Conservation (phyloP, 1,139 yeast genomes). For the Saccharomyces hybrid region DNA sequence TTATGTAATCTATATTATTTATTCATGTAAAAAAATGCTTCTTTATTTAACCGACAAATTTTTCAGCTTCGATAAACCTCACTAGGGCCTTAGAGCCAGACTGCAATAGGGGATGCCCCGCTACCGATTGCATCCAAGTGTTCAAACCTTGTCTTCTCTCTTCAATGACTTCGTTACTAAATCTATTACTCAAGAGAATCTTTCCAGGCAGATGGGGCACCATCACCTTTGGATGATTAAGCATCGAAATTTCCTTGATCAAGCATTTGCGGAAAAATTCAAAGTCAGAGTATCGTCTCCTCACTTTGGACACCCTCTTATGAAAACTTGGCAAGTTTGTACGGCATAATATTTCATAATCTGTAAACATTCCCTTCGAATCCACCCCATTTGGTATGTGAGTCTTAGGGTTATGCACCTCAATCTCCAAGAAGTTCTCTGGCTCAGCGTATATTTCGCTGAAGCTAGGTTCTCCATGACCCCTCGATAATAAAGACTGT, state of each 20-base stretch:
- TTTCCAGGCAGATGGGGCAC: slow-evolving; percentile 89
- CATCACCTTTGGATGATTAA: slow-evolving; percentile 46
- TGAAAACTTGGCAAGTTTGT: slow-evolving; percentile 84
- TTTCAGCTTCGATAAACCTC: slow-evolving; percentile 80
- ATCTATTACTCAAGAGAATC: slow-evolving; percentile 57
- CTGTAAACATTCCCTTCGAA: slow-evolving; percentile 66
- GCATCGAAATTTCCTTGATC: slow-evolving; percentile 42
- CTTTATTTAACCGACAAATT: slow-evolving; percentile 27
- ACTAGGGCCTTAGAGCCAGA: slow-evolving; percentile 79
- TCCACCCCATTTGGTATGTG: slow-evolving; percentile 57
- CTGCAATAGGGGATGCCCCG: slow-evolving; percentile 90
- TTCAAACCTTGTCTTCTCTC: slow-evolving; percentile 79
- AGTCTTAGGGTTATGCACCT: slow-evolving; percentile 41
- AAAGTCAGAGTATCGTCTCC: slow-evolving; percentile 87
- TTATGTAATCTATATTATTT: slow-evolving; percentile 1
- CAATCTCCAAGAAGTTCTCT: slow-evolving; percentile 87
- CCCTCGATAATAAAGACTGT: slow-evolving; percentile 17
- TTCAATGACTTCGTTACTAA: slow-evolving; percentile 78
- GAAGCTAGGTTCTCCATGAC: slow-evolving; percentile 53
- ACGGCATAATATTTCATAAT: slow-evolving; percentile 82
- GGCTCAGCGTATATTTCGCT: slow-evolving; percentile 90
- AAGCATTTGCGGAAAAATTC: slow-evolving; percentile 64
- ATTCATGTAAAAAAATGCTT: slow-evolving; percentile 6
- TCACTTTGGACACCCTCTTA: slow-evolving; percentile 55
- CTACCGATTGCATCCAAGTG: slow-evolving; percentile 68